Conservation (phyloP, 805 yeast genomes). For the Komagataella pseudopastoris region DNA sequence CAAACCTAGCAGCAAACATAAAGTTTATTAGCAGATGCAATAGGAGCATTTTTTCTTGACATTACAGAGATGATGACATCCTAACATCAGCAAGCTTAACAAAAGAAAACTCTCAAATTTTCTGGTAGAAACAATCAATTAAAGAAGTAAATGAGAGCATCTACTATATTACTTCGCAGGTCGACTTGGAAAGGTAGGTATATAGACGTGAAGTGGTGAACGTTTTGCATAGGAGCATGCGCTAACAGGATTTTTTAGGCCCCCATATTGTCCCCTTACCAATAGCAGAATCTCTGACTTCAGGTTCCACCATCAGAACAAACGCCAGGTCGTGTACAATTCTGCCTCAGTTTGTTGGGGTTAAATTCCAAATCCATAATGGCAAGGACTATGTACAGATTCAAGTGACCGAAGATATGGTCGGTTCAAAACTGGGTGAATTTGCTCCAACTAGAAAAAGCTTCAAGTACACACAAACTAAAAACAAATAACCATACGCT, state of each 20-base stretch:
- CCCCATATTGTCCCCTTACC: constrained; percentile 94
- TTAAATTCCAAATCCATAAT: constrained; percentile 89
- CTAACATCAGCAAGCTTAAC: background rate
- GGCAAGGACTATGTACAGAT: constrained; percentile 89
- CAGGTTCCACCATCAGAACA: constrained; percentile 84
- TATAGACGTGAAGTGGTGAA: background rate
- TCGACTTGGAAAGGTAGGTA: constrained; percentile 45
- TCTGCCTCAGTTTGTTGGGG: constrained; percentile 89
- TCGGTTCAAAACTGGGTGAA: constrained; percentile 89
- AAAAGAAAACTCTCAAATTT: background rate
- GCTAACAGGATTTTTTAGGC: constrained; percentile 23
- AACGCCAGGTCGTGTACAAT: constrained; percentile 92
- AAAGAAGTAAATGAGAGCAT: constrained; percentile 20
- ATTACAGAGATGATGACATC: background rate
- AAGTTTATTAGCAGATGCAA: background rate
- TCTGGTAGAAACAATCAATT: background rate
- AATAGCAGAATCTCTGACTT: constrained; percentile 69
- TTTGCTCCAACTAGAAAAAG: constrained; percentile 90
- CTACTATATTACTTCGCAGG: constrained; percentile 27
- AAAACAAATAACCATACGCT: constrained; percentile 28
- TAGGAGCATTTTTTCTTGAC: background rate
- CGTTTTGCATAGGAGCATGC: background rate
- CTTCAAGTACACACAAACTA: constrained; percentile 69
- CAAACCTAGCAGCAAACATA: background rate
- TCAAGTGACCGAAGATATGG: constrained; percentile 88